Conservation (phyloP, 495 filamentous ascomycete genomes). For the Thozetella sp. region DNA sequence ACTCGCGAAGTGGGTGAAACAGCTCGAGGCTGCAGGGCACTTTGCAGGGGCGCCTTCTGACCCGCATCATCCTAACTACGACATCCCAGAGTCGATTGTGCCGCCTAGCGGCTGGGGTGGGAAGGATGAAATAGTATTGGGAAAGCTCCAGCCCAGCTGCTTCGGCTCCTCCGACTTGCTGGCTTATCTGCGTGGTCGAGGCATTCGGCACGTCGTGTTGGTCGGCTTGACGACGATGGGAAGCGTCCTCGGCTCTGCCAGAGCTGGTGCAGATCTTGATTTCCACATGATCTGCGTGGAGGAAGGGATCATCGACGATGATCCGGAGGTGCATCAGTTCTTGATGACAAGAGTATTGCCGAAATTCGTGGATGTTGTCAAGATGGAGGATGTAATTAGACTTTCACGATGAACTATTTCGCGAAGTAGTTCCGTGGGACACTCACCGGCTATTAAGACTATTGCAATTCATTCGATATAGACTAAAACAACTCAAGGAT, state of each 20-base stretch:
- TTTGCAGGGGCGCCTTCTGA: neutral
- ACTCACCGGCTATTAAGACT: no score
- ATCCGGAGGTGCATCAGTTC: neutral
- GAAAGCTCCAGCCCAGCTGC: neutral
- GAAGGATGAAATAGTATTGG: neutral
- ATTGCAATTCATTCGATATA: no score
- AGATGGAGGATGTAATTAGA: neutral
- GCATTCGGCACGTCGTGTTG: neutral
- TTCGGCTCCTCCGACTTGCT: conserved; percentile 3
- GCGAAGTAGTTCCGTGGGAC: no score
- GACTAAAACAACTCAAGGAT: no score
- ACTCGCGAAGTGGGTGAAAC: neutral
- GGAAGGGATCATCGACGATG: neutral
- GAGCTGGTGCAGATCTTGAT: conserved; percentile 1
- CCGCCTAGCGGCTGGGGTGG: neutral
- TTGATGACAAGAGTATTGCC: neutral
- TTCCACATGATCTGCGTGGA: conserved; percentile 3
- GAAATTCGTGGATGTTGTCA: neutral
- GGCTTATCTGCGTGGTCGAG: neutral
- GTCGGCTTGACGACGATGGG: conserved; percentile 3
- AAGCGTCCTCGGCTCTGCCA: conserved; percentile 1
- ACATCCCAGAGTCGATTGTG: neutral
- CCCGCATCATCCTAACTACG: neutral
- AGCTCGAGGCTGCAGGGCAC: neutral
- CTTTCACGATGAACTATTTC: no score